A percentile compares a stretch with the other conserved stretches of the same genome.
Evolutionary conservation across 108 stramenopile genomes (phyloP).

Genomic region (Pseudonitzschia multiseries): DNA sequence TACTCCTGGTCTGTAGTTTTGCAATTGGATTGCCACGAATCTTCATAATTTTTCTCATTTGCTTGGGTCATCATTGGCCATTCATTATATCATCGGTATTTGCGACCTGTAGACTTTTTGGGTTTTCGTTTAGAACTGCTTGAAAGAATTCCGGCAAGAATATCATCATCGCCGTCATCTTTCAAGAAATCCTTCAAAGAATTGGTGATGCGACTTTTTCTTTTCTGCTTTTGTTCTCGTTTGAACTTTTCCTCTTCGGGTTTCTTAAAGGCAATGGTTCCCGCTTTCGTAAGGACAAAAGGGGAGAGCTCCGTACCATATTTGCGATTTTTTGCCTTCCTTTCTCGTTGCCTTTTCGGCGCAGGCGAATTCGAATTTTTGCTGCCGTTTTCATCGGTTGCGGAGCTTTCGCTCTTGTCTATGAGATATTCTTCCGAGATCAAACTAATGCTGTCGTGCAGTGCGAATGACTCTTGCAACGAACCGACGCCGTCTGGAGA

Average conservation of each 20-base stretch:
- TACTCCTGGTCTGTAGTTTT: too few species aligned
- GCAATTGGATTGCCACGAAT: too few species aligned
- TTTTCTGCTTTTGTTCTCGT: slow-evolving; percentile 24
- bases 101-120: neutral
- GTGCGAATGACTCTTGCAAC: neutral
- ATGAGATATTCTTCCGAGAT: neutral
- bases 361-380: neutral
- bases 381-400: neutral
- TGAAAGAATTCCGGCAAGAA: slow-evolving; percentile 9
- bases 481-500: too few species aligned
- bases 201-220: slow-evolving; percentile 16
- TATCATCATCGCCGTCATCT: slow-evolving; percentile 17
- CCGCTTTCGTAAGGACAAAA: slow-evolving; percentile 23
- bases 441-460: neutral
- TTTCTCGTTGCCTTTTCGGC: neutral
- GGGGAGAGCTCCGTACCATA: slow-evolving; percentile 35
- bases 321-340: slow-evolving; percentile 23
- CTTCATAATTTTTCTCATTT: too few species aligned
- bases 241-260: slow-evolving; percentile 31
- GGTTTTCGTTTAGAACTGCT: too few species aligned
- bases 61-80: too few species aligned
- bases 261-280: slow-evolving; percentile 38
- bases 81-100: neutral
- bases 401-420: neutral
- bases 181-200: slow-evolving; percentile 17